phyloP scores from a whole-genome alignment of 2,329 filamentous ascomycete genomes.

The Plectosphaerella sp. region DNA sequence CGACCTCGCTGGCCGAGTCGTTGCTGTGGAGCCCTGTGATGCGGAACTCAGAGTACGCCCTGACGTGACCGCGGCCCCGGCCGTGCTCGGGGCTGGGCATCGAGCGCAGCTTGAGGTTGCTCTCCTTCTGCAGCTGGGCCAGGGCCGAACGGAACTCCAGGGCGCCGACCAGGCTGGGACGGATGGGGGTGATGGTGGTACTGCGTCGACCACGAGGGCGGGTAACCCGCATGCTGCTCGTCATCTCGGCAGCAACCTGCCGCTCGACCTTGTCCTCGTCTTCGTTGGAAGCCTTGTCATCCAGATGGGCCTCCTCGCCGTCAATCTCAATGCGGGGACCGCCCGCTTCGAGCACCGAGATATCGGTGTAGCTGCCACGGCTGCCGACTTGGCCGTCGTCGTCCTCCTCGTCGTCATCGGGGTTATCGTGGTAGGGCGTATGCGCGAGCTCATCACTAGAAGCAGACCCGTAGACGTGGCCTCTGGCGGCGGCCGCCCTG shows the following conservation, averaged over 20 bases:
- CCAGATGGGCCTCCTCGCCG: constrained; percentile 23
- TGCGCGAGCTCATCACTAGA: constrained; percentile 47
- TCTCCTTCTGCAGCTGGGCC: constrained; percentile 77
- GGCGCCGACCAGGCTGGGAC: constrained; percentile 88
- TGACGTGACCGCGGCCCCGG: constrained; percentile 32
- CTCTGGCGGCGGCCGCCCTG: constrained; percentile 67
- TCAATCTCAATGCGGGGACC: constrained; percentile 44
- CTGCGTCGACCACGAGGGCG: constrained; percentile 62
- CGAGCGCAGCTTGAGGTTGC: constrained; percentile 67
- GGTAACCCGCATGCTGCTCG: constrained; percentile 87
- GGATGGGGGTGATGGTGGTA: constrained; percentile 77
- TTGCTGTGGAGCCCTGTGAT: constrained; percentile 9
- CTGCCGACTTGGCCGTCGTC: constrained; percentile 13
- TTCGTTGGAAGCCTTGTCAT: constrained; percentile 26
- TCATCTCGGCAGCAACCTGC: constrained; percentile 75
- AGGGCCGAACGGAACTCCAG: constrained; percentile 90
- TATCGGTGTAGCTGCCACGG: constrained; percentile 23
- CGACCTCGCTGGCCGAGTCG: neutral
- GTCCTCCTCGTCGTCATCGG: constrained; percentile 38
- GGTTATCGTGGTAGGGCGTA: constrained; percentile 61
- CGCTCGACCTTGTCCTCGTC: constrained; percentile 49
- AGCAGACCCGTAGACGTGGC: constrained; percentile 63
- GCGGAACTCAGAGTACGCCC: constrained; percentile 41
- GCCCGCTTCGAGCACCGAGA: constrained; percentile 35
- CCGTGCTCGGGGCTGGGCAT: constrained; percentile 36